Evolutionary conservation across 2,329 filamentous ascomycete genomes (phyloP), one percentile per base, ranked within the genome.

Genomic region (Ophiosphaerella herpotricha): DNA sequence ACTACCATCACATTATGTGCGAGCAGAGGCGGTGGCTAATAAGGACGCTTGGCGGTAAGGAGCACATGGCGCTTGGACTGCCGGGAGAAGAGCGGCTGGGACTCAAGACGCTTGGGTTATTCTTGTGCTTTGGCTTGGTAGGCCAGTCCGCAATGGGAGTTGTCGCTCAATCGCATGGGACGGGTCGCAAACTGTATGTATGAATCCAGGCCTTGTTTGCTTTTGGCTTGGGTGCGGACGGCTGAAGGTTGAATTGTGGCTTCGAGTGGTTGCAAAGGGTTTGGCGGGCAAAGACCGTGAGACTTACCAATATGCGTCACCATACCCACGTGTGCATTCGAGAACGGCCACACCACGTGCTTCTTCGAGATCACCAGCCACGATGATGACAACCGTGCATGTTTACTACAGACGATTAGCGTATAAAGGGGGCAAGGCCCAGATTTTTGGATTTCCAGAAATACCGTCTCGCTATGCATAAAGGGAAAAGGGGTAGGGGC

Each of bases 361-460:
- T 4, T 7, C 16, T n/a, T 26, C 24, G 39, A 31, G 31, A 14
- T 9, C 16, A 14, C 14, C 31, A 41, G 43, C 46, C 39, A 47
- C 31, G 7, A 46, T 43, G 26, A 38, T 52, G 43, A 57, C 50
- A 18, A 18, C 16, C 48, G 39, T 49, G 55, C 52, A 54, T 46
- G 29, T 36, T 40, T 45, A 56, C 61, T 64, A 59, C 36, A 52
- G 34, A 46, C 51, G 16, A 63, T 64, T 59, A 64, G 61, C 55
- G 48, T 21, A 43, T 32, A 52, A 46, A 38, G 26, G 14, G 32
- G 26, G 21, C 26, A 32, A 46, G 39, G 26, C 44, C 48, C 50
- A 46, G 38, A 48, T 41, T 41, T 57, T 53, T 46, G 38, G 39
- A 50, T 46, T 29, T 29, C 52, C n/a, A 45, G 33, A 14, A 54